Evolutionary conservation across 805 yeast genomes (phyloP).

Genomic region (Spathaspora sp.): DNA sequence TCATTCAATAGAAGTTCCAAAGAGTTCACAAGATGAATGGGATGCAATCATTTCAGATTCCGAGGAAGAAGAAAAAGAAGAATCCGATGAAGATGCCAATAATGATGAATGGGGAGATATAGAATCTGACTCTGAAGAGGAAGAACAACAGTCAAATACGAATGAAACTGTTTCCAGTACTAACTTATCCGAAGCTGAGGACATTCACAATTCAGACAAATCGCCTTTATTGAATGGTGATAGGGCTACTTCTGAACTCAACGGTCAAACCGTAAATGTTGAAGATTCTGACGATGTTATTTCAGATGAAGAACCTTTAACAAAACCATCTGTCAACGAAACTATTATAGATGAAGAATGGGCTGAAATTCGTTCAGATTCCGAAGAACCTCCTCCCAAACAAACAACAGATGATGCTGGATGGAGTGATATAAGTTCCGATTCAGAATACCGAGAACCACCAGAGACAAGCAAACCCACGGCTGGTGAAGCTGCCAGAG

Average conservation of each 20-base stretch:
- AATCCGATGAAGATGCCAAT: background rate
- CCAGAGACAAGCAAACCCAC: background rate
- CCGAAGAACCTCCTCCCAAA: background rate
- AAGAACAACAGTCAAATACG: background rate
- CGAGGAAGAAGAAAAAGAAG: background rate
- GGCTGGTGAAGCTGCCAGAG: background rate
- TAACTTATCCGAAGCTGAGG: background rate
- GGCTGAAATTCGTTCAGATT: conserved; percentile 1
- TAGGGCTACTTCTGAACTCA: background rate
- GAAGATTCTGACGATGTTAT: background rate
- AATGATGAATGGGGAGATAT: conserved; percentile 3
- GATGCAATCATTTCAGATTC: conserved; percentile 2
- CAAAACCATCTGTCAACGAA: background rate
- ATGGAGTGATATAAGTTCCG: conserved; percentile 2
- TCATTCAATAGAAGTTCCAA: background rate
- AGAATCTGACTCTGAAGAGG: background rate
- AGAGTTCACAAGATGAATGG: conserved; percentile 1
- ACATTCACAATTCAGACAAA: background rate
- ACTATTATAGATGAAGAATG: background rate
- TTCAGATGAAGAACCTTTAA: background rate
- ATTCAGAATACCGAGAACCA: background rate
- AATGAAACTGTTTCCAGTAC: background rate
- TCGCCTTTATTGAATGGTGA: background rate
- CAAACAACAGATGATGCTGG: background rate
- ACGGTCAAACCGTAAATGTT: background rate